Evolutionary conservation across 495 filamentous ascomycete genomes (phyloP), one percentile per base, ranked within the genome.

Genomic region (Pseudotulostoma volvatum): DNA sequence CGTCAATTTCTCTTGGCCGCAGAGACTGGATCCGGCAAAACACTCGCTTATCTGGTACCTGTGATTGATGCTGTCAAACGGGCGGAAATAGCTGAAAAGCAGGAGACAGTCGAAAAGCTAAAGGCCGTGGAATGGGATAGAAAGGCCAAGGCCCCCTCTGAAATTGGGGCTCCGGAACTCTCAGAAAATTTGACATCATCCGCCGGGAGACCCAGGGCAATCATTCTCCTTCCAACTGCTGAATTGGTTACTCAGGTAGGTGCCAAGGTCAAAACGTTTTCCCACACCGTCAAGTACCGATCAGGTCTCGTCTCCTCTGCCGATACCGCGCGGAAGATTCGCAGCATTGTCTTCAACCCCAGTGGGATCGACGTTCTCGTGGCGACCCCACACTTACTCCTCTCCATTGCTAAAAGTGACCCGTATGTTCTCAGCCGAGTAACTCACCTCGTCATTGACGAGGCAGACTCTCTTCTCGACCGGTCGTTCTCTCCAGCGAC

Each of bases 21-120:
- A 8, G 90, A 97, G 61, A 97, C 90, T 1, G 90, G 90, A 7
- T 95, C 90, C 1, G 90, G 90, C 38, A 97, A 97, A 60, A 97
- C 90, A 1, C 62, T 97, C 44, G 81, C 90, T 18, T 97, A 97
- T 50, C 57, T 94, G 17, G 51, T 93, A 14, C 92, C 90, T 1
- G 60, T 74, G 13, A 59, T 96, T 25, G 73, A 97, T 61, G 76
- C 79, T 15, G 55, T 96, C 42, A 96, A 96, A 63, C 64, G 70
- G 16, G 73, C 73, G 11, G 90, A 95, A 52, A 61, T 64, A 1
- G 55, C 63, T 3, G 81, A 88, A 34, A 54, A 59, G 7, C 64
- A 73, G 18, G 59, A 68, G 1, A 70, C 68, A 34, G 53, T 68
- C 31, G 61, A 70, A 39, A 67, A 67, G 44, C 46, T 57, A 36